Base-by-base conservation (phyloP, 208 protist genomes). In the Trypanosoma cruzi region DNA sequence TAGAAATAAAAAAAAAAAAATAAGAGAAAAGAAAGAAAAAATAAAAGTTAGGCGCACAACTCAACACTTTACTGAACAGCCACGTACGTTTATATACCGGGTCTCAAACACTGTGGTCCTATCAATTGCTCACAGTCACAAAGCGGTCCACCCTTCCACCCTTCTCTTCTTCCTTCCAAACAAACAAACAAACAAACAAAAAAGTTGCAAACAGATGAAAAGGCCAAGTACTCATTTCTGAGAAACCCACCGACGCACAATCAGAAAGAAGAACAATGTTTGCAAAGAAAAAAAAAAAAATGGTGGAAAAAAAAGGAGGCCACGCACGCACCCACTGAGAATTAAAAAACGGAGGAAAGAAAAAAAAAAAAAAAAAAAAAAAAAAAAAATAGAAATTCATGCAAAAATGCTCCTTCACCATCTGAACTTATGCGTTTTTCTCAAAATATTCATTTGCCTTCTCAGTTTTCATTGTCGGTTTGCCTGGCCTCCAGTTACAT, bases 371-470 rank as follows among this genome's bases (percentile, higher is more conserved):
- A 11, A 67, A 58, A 5, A 40, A 49, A 31, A 50, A 52, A 24
- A 71, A 69, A 53, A 50, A 73, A 29, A 67, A 54, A n/a, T n/a
- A 20, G 16, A 40, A 4, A 40, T 40, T 13, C 16, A n/a, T 20
- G 4, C 2, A 59, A 42, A 61, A 53, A 46, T 36, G 40, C 2
- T 5, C 24, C 44, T 18, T 32, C n/a, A 64, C 37, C 24, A 54
- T 36, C 10, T 22, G 18, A 50, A 7, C 36, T 56, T 82, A 94
- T 54, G 65, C 71, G 56, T 92, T 85, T 61, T 92, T 93, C 69
- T 92, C 80, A 73, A 98, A 98, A 80, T 90, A 98, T 70, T 97
- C 90, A n/a, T 58, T 87, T 16, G 94, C 88, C 59, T 97, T 97
- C 58, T 84, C 79, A 26, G 88, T 68, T 36, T 97, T 95, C 86